Percentiles rank a stretch among this genome's conserved stretches.
Evolutionary conservation across 2,329 filamentous ascomycete species (phyloP).

Genomic region (Alternaria ventricosa): DNA sequence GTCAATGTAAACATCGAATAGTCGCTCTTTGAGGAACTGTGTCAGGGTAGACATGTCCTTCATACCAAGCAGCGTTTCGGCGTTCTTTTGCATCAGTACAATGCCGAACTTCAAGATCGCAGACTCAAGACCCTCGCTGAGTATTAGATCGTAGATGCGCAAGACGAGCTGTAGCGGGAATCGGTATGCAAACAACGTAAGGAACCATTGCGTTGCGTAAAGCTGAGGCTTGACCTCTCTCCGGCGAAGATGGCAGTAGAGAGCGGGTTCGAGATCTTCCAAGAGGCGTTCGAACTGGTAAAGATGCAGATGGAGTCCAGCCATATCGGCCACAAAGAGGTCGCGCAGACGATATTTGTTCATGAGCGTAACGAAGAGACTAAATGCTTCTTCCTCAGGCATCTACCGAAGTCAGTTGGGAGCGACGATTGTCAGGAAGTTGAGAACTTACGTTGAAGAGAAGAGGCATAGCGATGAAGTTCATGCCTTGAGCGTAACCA

Average conservation of each 20-base stretch:
- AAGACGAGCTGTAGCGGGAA: slow-evolving; percentile 96
- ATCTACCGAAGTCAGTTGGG: slow-evolving; percentile 67
- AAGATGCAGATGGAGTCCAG: slow-evolving; percentile 87
- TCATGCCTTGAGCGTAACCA: slow-evolving; percentile 98
- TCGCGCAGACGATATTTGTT: slow-evolving; percentile 93
- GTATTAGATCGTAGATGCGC: slow-evolving; percentile 92
- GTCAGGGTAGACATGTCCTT: slow-evolving; percentile 91
- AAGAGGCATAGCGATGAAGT: slow-evolving; percentile 95
- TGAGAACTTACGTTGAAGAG: slow-evolving; percentile 79
- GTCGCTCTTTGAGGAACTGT: slow-evolving; percentile 86
- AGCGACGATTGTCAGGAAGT: slow-evolving; percentile 65
- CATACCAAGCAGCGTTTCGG: slow-evolving; percentile 76
- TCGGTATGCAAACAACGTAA: slow-evolving; percentile 97
- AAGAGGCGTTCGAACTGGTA: slow-evolving; percentile 95
- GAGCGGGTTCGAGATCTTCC: slow-evolving; percentile 90
- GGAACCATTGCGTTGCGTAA: slow-evolving; percentile 98
- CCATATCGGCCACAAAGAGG: slow-evolving; percentile 95
- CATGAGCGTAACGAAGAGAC: slow-evolving; percentile 91
- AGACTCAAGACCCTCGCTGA: slow-evolving; percentile 85
- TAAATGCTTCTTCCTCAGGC: slow-evolving; percentile 97
- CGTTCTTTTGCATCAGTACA: slow-evolving; percentile 95
- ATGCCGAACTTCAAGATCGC: slow-evolving; percentile 95
- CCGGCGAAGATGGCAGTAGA: slow-evolving; percentile 92
- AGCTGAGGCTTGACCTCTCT: slow-evolving; percentile 87
- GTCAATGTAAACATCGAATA: slow-evolving; percentile 98